Base-by-base conservation (phyloP, 1,284 basidiomycete species). In the Apiotrichum porosum region DNA sequence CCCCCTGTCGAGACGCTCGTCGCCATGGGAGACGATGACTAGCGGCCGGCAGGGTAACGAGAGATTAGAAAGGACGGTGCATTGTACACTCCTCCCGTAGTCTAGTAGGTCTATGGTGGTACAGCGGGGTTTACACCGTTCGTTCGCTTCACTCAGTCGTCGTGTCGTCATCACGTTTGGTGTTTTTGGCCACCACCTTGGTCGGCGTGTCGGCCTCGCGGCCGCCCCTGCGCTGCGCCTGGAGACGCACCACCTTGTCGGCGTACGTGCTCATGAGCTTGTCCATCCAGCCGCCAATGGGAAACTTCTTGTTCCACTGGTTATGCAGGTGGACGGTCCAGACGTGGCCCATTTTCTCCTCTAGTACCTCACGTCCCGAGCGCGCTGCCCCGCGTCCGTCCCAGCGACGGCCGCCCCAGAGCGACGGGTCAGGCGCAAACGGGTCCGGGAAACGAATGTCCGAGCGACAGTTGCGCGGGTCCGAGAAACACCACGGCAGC, bases 311-410 rank as follows among this genome's bases (percentile, higher is more conserved):
- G 45, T 83, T 79, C 91, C 91, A 95, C 67, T 90, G 88, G 72
- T 94, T 94, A 70, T 95, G 92, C 58, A 97, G 66, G 74, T 93
- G 91, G 23, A 97, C 81, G 0, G 83, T 80, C 73, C 91, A 95
- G 9, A 94, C 79, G 51, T 84, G 79, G 9, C 76, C 70, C n/a
- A 92, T 73, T 50, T 78, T 80, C 28, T 71, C 62, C 61, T 90
- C 83, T 26, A 93, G 74, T 17, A 64, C 36, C 54, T 68, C 62
- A 12, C 61, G 49, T 13, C 67, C 64, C 6, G 53, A 51, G 32
- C 50, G 42, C 4, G 57, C 54, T 8, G 57, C 58, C 26, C 0
- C 79, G 81, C 47, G 80, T n/a, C n/a, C 80, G 54, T 81, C 82
- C 77, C 75, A 79, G 68, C 45, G 78, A 77, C 81, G 82, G 79